These are phyloP conservation scores for Magnolia changhungtana DNA, from an alignment of 164 flowering plant genomes.

Conservation along the genomic window DNA sequence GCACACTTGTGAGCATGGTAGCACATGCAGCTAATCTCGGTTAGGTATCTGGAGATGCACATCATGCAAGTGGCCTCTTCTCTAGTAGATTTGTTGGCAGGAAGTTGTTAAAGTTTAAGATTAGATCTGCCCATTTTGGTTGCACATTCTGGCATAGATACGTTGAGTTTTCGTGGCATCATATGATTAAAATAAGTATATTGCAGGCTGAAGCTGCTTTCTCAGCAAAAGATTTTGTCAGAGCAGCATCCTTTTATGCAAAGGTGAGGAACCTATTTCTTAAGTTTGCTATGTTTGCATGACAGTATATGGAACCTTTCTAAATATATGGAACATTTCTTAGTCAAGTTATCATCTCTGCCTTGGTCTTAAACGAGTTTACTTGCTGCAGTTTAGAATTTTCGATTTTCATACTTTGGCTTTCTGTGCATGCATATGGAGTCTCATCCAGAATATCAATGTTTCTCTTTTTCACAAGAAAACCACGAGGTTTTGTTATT, in stretches of 20 bases:
- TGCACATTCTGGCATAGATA: background rate
- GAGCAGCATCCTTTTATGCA: constrained; percentile 96
- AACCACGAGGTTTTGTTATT: too few species aligned
- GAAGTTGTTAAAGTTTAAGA: background rate
- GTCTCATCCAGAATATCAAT: too few species aligned
- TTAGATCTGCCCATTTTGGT: background rate
- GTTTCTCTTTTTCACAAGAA: too few species aligned
- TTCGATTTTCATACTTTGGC: too few species aligned
- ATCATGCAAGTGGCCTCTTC: background rate
- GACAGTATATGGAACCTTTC: background rate
- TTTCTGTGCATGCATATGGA: too few species aligned
- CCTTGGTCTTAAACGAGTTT: too few species aligned
- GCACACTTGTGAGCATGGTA: background rate
- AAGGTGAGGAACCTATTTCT: constrained; percentile 50
- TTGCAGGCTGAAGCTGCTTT: constrained; percentile 98
- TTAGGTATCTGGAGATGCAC: background rate
- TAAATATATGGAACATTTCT: too few species aligned
- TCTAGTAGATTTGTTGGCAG: background rate
- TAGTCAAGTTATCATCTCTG: too few species aligned
- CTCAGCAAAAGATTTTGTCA: constrained; percentile 62
- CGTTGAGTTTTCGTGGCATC: background rate
- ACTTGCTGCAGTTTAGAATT: too few species aligned
- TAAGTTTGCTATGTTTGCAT: constrained; percentile 7
- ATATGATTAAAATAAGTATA: constrained; percentile 8
- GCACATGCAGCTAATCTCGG: background rate